Evolutionary conservation across 306 rosid genomes (phyloP), one percentile per base, ranked within the genome.

Genomic region (Casuarina cunninghamiana): DNA sequence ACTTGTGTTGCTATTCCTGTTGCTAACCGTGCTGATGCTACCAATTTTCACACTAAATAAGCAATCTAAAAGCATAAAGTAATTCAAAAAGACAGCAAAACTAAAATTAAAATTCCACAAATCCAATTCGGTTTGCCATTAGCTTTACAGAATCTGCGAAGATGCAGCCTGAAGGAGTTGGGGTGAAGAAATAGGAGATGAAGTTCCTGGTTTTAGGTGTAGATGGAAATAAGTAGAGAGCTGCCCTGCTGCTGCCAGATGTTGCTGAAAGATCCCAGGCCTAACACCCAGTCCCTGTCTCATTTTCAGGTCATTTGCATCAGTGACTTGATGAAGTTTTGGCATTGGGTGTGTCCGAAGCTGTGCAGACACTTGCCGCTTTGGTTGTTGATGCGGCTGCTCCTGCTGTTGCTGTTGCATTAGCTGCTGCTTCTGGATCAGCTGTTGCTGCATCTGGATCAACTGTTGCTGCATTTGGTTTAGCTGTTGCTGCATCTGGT

Each of bases 81-180:
- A 26, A 26, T 26, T 26, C 32, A 26, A 26, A 26, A 26, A 26
- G 32, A 26, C 32, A 26, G 32, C 32, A 26, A 26, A 26, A 26
- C 32, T 26, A 26, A 26, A 26, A 26, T 26, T 26, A 26, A 26
- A 26, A 26, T 26, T 26, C 32, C 32, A 26, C 32, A 26, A 26
- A 26, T 71, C 89, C 88, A 77, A 50, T 79, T 87, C 70, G 83
- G 77, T 84, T 83, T 87, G 97, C 76, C 89, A 97, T 77, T 92
- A 93, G 80, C 88, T 91, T 67, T 95, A 97, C 3, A 82, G 58
- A 82, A 91, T 80, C 83, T 95, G 99, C 78, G 98, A 95, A 73
- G 98, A 92, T n/a, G 86, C 78, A 69, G 93, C 83, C 84, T 90
- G 98, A 82, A 90, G 86, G 70, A 88, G 86, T 75, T 89, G 97